Evolutionary conservation across 2,329 filamentous ascomycete species (phyloP).

Genomic region (Apiospora saccharicola): DNA sequence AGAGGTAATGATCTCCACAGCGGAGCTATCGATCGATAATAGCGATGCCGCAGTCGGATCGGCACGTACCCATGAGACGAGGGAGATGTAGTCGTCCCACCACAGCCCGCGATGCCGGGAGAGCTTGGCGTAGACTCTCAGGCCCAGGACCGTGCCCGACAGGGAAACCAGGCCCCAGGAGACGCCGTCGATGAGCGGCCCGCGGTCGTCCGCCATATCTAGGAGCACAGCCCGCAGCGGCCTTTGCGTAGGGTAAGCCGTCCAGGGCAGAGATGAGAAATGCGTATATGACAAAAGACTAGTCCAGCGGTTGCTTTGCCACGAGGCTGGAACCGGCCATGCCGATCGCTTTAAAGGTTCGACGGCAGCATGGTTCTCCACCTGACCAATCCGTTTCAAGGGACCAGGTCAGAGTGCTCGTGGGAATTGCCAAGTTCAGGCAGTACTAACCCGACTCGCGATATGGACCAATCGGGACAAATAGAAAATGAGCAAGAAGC

Average conservation of each 20-base stretch:
- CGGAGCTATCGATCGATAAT: background rate
- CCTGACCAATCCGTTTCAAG: background rate
- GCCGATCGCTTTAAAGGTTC: background rate
- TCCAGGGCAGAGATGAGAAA: background rate
- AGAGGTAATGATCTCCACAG: background rate
- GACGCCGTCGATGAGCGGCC: constrained; percentile 24
- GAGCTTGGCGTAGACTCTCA: constrained; percentile 24
- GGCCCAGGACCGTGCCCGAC: constrained; percentile 12
- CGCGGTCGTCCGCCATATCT: constrained; percentile 1
- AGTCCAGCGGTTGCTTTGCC: background rate
- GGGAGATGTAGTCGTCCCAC: constrained; percentile 27
- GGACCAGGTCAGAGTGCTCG: background rate
- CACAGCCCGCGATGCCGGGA: constrained; percentile 22
- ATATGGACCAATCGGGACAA: background rate
- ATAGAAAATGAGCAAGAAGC: background rate
- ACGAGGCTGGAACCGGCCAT: background rate
- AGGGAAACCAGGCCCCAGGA: constrained; percentile 24
- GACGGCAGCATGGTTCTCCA: background rate
- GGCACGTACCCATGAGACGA: constrained; percentile 24
- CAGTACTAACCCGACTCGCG: background rate
- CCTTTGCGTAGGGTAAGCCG: background rate
- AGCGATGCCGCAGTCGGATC: background rate
- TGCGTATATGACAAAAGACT: background rate
- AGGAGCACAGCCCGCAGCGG: background rate
- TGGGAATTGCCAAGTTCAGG: background rate